Percentiles rank a stretch among this genome's conserved stretches.
phyloP scores from a whole-genome alignment of 1,284 basidiomycete species.

The Ustilago hordei region DNA sequence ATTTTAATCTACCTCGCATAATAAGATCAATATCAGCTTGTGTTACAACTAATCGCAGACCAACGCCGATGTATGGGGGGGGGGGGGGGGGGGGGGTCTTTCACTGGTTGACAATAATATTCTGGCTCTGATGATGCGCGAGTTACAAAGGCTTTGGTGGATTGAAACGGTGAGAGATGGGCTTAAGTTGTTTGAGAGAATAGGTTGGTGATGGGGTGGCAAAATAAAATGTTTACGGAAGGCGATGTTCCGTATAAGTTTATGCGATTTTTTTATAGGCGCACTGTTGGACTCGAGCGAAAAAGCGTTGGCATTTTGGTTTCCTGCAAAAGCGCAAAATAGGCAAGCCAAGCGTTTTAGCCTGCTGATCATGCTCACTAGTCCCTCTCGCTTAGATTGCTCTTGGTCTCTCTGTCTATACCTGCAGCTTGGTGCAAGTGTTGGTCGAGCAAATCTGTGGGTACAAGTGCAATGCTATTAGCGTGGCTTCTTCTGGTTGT shows the following conservation, averaged over 20 bases:
- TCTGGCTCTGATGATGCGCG: background rate
- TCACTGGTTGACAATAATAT: background rate
- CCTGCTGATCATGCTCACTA: constrained; percentile 6
- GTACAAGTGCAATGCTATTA: no score
- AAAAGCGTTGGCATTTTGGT: constrained; percentile 11
- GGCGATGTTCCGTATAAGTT: background rate
- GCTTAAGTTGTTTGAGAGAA: background rate
- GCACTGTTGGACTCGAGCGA: constrained; percentile 21
- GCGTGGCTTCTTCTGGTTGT: background rate
- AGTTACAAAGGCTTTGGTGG: background rate
- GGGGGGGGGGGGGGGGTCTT: no score
- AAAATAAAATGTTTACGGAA: background rate
- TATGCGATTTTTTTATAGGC: background rate
- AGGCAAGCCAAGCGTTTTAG: constrained; percentile 28
- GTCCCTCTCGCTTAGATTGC: constrained; percentile 12
- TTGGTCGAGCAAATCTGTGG: no score
- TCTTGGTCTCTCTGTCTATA: background rate
- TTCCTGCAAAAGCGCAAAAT: background rate
- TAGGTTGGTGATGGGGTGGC: background rate
- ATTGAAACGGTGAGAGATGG: background rate
- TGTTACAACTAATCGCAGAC: no score
- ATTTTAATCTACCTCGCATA: background rate
- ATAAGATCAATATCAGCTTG: background rate
- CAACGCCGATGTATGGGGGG: no score
- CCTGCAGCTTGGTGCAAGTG: background rate